Base-by-base conservation (phyloP, 371 early-diverging fungal species). In the Catenaria anguillulae region DNA sequence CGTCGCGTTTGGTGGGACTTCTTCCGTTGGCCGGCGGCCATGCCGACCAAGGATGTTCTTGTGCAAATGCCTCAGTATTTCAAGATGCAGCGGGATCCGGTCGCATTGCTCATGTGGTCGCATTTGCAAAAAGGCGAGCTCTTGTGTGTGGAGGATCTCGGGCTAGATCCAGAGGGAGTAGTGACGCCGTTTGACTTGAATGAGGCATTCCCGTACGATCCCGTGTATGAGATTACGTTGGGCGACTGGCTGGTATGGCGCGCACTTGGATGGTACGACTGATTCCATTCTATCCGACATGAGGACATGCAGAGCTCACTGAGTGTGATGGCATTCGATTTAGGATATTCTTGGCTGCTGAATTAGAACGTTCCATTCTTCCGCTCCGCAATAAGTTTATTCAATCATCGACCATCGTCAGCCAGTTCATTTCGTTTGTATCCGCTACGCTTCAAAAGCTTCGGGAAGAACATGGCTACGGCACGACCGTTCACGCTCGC, bases 171-270 rank as follows among this genome's bases (percentile, higher is more conserved):
- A 17, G 21, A 36, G 3, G 40, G 40, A 4, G 12, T 40, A 4
- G 58, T 58, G 26, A 34, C 58, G 33, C 58, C 58, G 2, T 40
- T 24, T 17, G 40, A 40, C 24, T 5, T 58, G 6, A 42, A 58
- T 36, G 43, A 40, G 15, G 43, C 19, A 2, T 58, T 58, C 31
- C 58, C 58, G 43, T 24, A 12, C 15, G 58, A 58, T 23, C 40
- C 36, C 0, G 58, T 58, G n/a, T 42, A 58, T 31, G 34, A 42
- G 36, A 58, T 58, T 17, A 19, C 58, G 17, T 12, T 58, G 8
- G 58, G 58, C 42, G 58, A 58, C 31, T 58, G 58, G 58, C 40
- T 58, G 15, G 26, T 35, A 12, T 58, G 58, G 58, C 23, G 29
- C 17, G 40, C 24, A 24, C 40, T 40, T 13, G 58, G 58, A 33